Percentiles rank a stretch among this genome's conserved stretches.
Evolutionary conservation across 208 protist genomes (phyloP).

Genomic region (Wallacemonas sp.): DNA sequence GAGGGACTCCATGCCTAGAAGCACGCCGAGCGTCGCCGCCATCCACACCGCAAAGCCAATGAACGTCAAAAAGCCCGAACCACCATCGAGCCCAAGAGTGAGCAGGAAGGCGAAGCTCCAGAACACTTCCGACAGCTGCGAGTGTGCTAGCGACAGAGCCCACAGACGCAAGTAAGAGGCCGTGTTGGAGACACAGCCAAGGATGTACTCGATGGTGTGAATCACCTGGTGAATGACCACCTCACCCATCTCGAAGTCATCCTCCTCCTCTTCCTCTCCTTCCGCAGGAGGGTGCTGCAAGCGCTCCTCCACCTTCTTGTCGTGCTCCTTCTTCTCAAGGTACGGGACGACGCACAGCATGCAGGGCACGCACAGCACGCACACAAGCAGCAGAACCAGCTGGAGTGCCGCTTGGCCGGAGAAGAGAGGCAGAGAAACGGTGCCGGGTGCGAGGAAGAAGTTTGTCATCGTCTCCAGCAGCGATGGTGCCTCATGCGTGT

Average conservation of each 20-base stretch:
- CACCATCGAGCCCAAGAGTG: conserved; percentile 57
- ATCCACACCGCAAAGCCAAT: conserved; percentile 95
- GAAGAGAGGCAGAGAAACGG: conserved; percentile 71
- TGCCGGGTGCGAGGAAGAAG: conserved; percentile 90
- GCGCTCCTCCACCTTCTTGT: conserved; percentile 25
- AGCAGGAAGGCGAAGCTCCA: conserved; percentile 83
- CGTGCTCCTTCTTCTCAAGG: conserved; percentile 40
- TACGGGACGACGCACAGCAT: conserved; percentile 69
- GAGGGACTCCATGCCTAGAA: conserved; percentile 98
- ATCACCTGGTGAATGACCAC: conserved; percentile 98
- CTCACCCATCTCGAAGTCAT: conserved; percentile 94
- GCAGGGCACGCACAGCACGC: conserved; percentile 72
- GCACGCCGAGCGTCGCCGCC: conserved; percentile 94
- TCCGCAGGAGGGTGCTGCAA: conserved; percentile 13
- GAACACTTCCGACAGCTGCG: conserved; percentile 94
- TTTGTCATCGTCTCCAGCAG: conserved; percentile 93
- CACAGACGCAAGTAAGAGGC: conserved; percentile 99
- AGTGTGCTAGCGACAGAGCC: conserved; percentile 99
- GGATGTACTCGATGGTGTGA: conserved; percentile 99
- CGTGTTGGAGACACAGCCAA: conserved; percentile 99
- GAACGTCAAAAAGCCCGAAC: conserved; percentile 80
- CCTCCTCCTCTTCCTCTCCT: conserved; percentile 48
- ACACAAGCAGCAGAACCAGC: conserved; percentile 74
- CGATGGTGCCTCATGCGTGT: conserved; percentile 82
- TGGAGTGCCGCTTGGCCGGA: conserved; percentile 79